Conservation (phyloP, 371 early-diverging fungal species). For the Paraphysoderma sedebokerense region DNA sequence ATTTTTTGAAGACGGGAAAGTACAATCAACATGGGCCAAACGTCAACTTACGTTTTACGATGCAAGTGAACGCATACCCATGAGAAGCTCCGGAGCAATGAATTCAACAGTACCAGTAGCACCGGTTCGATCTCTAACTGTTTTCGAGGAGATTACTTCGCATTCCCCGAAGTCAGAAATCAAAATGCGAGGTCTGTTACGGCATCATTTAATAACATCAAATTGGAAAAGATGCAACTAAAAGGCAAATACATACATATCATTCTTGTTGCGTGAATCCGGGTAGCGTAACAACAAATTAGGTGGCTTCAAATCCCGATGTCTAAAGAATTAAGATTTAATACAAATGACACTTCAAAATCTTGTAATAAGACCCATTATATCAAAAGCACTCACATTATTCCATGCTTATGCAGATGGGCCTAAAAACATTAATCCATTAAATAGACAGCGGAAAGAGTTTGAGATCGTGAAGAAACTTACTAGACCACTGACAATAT, state of each 20-base stretch:
- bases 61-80: constrained; percentile 9
- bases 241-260: neutral
- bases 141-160: constrained; percentile 41
- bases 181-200: constrained; percentile 52
- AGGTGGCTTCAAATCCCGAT: constrained; percentile 81
- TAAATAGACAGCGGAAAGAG: too few species aligned
- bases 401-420: too few species aligned
- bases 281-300: constrained; percentile 66
- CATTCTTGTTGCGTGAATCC: constrained; percentile 10
- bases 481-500: too few species aligned
- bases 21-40: constrained; percentile 1
- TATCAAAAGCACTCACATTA: too few species aligned
- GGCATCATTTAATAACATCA: too few species aligned
- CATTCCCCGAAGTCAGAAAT: constrained; percentile 95
- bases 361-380: too few species aligned
- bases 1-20: neutral
- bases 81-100: constrained; percentile 71
- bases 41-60: constrained; percentile 1
- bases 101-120: constrained; percentile 92
- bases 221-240: neutral
- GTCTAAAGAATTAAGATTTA: constrained; percentile 67
- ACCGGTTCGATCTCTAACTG: constrained; percentile 53
- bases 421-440: too few species aligned
- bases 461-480: too few species aligned
- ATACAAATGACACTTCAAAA: too few species aligned